These are phyloP conservation scores for Diaporthe ampelina DNA, from an alignment of 2,329 filamentous ascomycete genomes.

Conservation along the genomic window DNA sequence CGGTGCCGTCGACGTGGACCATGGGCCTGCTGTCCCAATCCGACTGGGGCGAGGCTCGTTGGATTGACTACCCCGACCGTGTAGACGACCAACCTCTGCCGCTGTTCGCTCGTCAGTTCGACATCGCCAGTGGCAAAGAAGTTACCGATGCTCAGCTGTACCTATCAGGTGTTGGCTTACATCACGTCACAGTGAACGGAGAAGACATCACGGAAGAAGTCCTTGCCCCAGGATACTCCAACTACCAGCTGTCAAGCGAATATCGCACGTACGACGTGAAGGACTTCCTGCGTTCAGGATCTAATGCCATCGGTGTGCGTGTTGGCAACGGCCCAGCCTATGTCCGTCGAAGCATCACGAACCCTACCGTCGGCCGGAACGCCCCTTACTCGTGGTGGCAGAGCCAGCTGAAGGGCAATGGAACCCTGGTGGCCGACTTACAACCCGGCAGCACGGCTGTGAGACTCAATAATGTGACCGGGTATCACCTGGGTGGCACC, in stretches of 20 bases:
- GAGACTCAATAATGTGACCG: constrained; percentile 46
- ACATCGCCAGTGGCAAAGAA: background rate
- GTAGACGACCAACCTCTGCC: background rate
- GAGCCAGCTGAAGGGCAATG: constrained; percentile 37
- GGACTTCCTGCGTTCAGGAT: background rate
- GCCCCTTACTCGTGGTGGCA: constrained; percentile 37
- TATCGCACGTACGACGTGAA: constrained; percentile 37
- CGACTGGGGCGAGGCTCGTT: constrained; percentile 26
- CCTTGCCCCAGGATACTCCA: constrained; percentile 37
- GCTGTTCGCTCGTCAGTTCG: background rate
- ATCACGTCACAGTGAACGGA: constrained; percentile 37
- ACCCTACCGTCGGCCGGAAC: constrained; percentile 34
- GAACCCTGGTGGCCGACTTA: constrained; percentile 22
- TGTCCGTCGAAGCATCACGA: constrained; percentile 27
- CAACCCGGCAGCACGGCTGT: constrained; percentile 52
- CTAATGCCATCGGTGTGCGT: constrained; percentile 34
- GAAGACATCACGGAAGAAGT: constrained; percentile 38
- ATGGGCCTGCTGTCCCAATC: constrained; percentile 30
- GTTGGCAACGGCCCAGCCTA: constrained; percentile 36
- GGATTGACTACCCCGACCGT: background rate
- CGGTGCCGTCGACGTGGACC: constrained; percentile 34
- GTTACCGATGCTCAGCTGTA: background rate
- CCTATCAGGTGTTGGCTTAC: constrained; percentile 31
- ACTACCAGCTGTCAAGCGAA: constrained; percentile 38
- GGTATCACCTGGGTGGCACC: constrained; percentile 31